Conservation (phyloP, 2,329 filamentous ascomycete species). For the Aspergillus calidoustus region DNA sequence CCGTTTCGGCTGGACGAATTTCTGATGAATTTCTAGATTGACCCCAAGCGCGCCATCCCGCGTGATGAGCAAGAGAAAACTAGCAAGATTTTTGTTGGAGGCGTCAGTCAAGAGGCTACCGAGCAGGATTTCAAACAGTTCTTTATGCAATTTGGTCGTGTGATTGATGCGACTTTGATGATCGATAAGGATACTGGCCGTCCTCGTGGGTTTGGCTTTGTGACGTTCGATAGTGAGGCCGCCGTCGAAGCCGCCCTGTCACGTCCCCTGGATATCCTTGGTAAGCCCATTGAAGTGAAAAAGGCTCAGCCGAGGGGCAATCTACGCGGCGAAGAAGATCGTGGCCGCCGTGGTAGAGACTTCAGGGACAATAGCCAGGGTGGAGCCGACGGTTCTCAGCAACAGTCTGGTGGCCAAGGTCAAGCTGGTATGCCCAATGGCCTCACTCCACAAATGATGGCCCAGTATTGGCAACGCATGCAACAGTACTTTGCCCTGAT, state of each 20-base stretch:
- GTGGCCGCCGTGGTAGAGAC: conserved; percentile 52
- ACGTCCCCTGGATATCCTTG: conserved; percentile 85
- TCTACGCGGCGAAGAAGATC: conserved; percentile 84
- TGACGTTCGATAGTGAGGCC: conserved; percentile 94
- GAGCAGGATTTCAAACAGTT: conserved; percentile 96
- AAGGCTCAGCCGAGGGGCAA: conserved; percentile 96
- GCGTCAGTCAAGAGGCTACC: conserved; percentile 94
- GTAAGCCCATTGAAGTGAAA: conserved; percentile 97
- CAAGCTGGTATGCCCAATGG: conserved; percentile 55
- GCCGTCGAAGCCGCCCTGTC: conserved; percentile 91
- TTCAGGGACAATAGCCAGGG: conserved; percentile 47
- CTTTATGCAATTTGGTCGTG: conserved; percentile 94
- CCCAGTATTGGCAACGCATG: conserved; percentile 98
- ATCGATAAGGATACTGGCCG: conserved; percentile 99
- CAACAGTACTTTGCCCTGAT: conserved; percentile 96
- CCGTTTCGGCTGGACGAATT: neutral
- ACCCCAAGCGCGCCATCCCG: conserved; percentile 95
- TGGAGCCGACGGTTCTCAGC: conserved; percentile 44
- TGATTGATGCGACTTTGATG: conserved; percentile 97
- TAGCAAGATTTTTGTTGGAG: conserved; percentile 97
- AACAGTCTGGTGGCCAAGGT: conserved; percentile 52
- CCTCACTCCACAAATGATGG: conserved; percentile 97
- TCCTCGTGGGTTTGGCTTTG: conserved; percentile 94
- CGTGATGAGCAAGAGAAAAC: conserved; percentile 98
- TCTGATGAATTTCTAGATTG: conserved; percentile 68